Evolutionary conservation across 768 basidiomycete species (phyloP), one percentile per base, ranked within the genome.

Genomic region (Gautieria morchelliformis): DNA sequence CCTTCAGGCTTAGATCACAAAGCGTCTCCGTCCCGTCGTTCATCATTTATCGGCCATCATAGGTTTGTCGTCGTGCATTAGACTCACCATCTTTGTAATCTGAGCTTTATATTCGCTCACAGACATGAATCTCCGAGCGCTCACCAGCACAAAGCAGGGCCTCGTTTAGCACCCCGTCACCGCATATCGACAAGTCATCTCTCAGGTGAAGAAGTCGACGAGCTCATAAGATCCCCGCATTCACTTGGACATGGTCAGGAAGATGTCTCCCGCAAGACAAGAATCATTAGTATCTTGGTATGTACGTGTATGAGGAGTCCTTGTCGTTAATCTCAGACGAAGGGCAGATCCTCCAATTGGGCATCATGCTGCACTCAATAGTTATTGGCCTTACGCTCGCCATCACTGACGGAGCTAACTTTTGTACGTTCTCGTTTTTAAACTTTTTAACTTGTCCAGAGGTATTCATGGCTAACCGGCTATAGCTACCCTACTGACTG

Each of bases 301-400:
- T 55, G 81, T 70, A 20, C 24, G 20, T 58, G 10, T 5, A 39
- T 24, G 17, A 17, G 22, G 2, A 24, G 27, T 27, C 47, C 30
- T 12, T 41, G 44, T 53, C 37, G 47, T 9, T 11, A 22, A 14
- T n/a, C 2, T 35, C 51, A 37, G 37, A n/a, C 14, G 14, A 19
- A 4, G 8, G 32, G 32, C 47, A 90, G 88, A 82, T 89, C 33
- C 72, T 94, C 37, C 86, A 94, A 78, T 64, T 87, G 2, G 82
- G 92, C 47, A 89, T 94, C 63, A 86, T 93, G 88, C 76, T 93
- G 50, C 82, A 93, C 65, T 85, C 89, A 2, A 66, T 92, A 47
- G 80, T 91, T 33, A 88, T 92, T 57, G 89, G 89, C 2, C 67
- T 91, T 20, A 91, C 89, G 4, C 71, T 91, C 19, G 78, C 86